Percentiles rank a stretch among this genome's conserved stretches.
Evolutionary conservation across 805 yeast genomes (phyloP).

Genomic region (Sugiyamaella boreocaroliniensis): DNA sequence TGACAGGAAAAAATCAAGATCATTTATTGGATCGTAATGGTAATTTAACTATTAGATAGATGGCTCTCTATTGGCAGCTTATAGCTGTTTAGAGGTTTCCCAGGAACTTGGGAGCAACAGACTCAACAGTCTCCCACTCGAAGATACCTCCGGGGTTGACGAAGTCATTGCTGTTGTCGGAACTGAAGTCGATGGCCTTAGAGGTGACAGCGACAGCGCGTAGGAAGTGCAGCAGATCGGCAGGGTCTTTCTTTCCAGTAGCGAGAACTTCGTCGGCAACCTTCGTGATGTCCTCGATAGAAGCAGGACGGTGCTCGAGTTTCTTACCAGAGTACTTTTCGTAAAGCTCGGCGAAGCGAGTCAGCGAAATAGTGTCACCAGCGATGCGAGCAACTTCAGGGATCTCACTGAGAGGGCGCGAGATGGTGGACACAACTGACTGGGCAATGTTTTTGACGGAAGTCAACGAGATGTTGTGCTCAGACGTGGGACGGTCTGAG

Average conservation of each 20-base stretch:
- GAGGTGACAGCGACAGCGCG: slow-evolving; percentile 3
- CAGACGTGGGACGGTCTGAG: neutral
- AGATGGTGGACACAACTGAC: slow-evolving; percentile 21
- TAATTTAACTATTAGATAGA: neutral
- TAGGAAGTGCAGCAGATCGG: slow-evolving; percentile 2
- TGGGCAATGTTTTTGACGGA: slow-evolving; percentile 23
- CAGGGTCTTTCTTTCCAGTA: neutral
- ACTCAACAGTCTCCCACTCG: slow-evolving; percentile 17
- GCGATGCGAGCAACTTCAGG: slow-evolving; percentile 19
- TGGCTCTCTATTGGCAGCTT: neutral
- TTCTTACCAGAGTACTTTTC: slow-evolving; percentile 20
- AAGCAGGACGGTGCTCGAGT: slow-evolving; percentile 11
- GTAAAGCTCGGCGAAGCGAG: slow-evolving; percentile 15
- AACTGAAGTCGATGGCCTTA: slow-evolving; percentile 1
- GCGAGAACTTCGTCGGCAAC: slow-evolving; percentile 4
- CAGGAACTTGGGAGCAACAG: slow-evolving; percentile 4
- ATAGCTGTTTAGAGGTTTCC: neutral
- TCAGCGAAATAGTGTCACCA: slow-evolving; percentile 15
- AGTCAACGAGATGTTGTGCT: slow-evolving; percentile 11
- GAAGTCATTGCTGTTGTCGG: slow-evolving; percentile 16
- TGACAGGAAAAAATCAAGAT: too few species aligned
- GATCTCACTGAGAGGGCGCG: slow-evolving; percentile 17
- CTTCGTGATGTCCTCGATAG: slow-evolving; percentile 7
- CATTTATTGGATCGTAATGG: neutral
- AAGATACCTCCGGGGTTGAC: slow-evolving; percentile 26